A percentile compares a stretch with the other conserved stretches of the same genome.
phyloP scores from a whole-genome alignment of 2,329 filamentous ascomycete genomes.

The Pseudocercospora cruenta region DNA sequence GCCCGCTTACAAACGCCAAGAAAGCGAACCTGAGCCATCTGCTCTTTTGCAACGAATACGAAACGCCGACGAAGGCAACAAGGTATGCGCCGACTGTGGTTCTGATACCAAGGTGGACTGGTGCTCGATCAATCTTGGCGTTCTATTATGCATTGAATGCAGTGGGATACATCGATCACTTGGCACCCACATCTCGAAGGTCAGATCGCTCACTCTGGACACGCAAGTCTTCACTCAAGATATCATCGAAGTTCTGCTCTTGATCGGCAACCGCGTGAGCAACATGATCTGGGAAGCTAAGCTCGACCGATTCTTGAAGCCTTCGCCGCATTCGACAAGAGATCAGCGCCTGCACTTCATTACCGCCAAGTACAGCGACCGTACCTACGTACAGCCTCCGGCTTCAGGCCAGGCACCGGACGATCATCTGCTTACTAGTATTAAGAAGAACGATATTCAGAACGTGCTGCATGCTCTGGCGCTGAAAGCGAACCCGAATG shows the following conservation, averaged over 20 bases:
- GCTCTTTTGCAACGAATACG: conserved; percentile 85
- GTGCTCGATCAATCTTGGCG: conserved; percentile 97
- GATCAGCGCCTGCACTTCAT: conserved; percentile 95
- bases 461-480: conserved; percentile 90
- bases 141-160: conserved; percentile 96
- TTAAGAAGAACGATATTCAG: conserved; percentile 95
- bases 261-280: conserved; percentile 90
- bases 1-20: conserved; percentile 72
- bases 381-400: conserved; percentile 75
- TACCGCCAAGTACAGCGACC: conserved; percentile 89
- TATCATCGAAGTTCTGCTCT: conserved; percentile 89
- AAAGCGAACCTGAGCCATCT: conserved; percentile 73
- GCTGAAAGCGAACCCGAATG: conserved; percentile 83
- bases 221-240: conserved; percentile 96
- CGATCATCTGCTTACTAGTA: conserved; percentile 85
- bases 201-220: conserved; percentile 91
- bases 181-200: conserved; percentile 96
- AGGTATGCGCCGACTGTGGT: conserved; percentile 91
- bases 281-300: conserved; percentile 96
- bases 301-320: conserved; percentile 74
- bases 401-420: conserved; percentile 71
- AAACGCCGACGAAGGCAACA: conserved; percentile 89
- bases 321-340: conserved; percentile 73
- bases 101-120: conserved; percentile 93
- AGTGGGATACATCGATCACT: conserved; percentile 95